A percentile compares a stretch with the other conserved stretches of the same genome.
phyloP scores from a whole-genome alignment of 305 asterid species.

The Fraxinus platypoda region DNA sequence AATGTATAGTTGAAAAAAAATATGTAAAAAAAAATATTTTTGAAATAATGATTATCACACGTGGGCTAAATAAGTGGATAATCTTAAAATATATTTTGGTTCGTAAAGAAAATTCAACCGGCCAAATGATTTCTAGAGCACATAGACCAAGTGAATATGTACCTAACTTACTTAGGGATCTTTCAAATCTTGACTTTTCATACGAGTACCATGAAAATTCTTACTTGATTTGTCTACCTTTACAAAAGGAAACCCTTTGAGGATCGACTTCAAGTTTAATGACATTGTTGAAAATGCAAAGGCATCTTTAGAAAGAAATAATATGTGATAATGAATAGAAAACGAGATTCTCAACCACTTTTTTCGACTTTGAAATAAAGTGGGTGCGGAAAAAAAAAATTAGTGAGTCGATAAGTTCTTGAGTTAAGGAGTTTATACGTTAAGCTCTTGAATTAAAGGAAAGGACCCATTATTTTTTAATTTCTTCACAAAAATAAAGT shows the following conservation, averaged over 20 bases:
- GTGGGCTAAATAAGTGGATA: not conserved
- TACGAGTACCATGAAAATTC: not conserved
- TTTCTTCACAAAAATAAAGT: too few species aligned
- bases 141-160: not conserved
- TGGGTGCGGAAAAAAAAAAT: not conserved
- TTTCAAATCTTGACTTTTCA: not conserved
- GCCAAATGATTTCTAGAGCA: not conserved
- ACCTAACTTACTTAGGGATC: not conserved
- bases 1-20: too few species aligned
- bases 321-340: not conserved
- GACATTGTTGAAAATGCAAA: not conserved
- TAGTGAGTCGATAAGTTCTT: not conserved
- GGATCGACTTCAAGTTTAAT: not conserved
- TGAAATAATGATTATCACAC: too few species aligned
- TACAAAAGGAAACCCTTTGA: not conserved
- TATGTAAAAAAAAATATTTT: too few species aligned
- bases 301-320: not conserved
- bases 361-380: not conserved
- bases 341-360: not conserved
- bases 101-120: not conserved
- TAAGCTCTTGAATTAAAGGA: not conserved
- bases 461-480: not conserved
- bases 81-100: not conserved
- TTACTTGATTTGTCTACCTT: not conserved
- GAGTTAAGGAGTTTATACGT: too few species aligned